phyloP scores from a whole-genome alignment of 495 filamentous ascomycete species.

The Trichoderma asperelloides region DNA sequence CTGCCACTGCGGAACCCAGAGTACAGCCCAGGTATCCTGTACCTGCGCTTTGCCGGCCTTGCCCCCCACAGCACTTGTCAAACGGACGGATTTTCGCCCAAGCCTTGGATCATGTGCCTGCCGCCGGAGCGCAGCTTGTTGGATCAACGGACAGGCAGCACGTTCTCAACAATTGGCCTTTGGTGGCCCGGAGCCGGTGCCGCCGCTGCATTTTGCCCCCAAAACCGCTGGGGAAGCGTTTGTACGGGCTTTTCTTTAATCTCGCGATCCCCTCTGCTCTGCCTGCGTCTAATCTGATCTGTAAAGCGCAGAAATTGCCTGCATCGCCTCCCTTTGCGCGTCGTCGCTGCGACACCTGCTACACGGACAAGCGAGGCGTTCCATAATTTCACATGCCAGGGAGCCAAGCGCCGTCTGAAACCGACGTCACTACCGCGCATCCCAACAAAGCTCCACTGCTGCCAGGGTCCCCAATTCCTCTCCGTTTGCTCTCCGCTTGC shows the following conservation, averaged over 20 bases:
- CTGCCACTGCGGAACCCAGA: not conserved
- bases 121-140: not conserved
- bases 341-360: too few relatives aligned
- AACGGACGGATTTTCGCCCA: not conserved
- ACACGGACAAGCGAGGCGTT: not conserved
- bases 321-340: too few relatives aligned
- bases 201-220: not conserved
- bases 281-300: too few relatives aligned
- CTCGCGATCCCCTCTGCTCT: too few relatives aligned
- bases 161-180: slow-evolving; percentile 7
- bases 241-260: not conserved
- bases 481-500: not conserved
- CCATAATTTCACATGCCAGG: slow-evolving; percentile 7
- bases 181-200: not conserved
- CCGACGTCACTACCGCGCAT: slow-evolving; percentile 2
- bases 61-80: slow-evolving; percentile 1
- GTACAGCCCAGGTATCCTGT: not conserved
- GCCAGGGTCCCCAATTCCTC: not conserved
- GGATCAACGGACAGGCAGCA: slow-evolving; percentile 4
- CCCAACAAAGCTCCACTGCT: slow-evolving; percentile 4
- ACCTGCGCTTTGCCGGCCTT: not conserved
- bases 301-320: too few relatives aligned
- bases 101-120: slow-evolving; percentile 7
- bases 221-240: not conserved
- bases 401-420: not conserved